These are phyloP conservation scores for Physcomitrellopsis africana DNA, from an alignment of 225 moss, liverwort and hornwort genomes.

Conservation along the genomic window DNA sequence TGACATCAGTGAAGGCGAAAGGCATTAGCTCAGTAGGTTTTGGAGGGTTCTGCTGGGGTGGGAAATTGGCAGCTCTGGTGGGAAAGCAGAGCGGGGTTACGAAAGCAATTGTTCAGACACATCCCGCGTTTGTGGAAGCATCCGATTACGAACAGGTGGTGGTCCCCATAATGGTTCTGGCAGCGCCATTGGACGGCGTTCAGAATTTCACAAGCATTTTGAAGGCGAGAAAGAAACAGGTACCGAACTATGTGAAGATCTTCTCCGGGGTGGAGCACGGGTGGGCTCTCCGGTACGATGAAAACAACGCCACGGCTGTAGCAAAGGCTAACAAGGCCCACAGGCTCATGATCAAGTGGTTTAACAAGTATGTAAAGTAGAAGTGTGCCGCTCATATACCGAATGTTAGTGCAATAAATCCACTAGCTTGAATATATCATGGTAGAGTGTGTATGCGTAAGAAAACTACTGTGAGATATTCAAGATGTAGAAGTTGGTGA, in stretches of 20 bases:
- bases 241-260: constrained; percentile 37
- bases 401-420: too few species aligned
- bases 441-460: too few species aligned
- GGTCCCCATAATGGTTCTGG: constrained; percentile 19
- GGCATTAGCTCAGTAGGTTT: constrained; percentile 47
- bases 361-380: constrained; percentile 8
- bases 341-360: constrained; percentile 42
- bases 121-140: constrained; percentile 27
- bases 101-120: constrained; percentile 39
- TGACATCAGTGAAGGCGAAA: constrained; percentile 46
- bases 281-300: constrained; percentile 53
- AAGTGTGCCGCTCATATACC: too few species aligned
- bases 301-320: constrained; percentile 36
- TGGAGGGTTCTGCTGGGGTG: constrained; percentile 62
- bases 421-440: too few species aligned
- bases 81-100: constrained; percentile 25
- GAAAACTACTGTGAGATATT: too few species aligned
- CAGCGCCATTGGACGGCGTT: constrained; percentile 14
- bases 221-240: neutral
- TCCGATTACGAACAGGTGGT: constrained; percentile 29
- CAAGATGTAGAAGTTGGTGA: too few species aligned
- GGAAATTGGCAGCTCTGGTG: constrained; percentile 30
- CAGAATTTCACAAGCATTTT: constrained; percentile 16
- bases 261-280: constrained; percentile 45
- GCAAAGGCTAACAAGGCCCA: constrained; percentile 43